Base-by-base conservation (phyloP, 768 basidiomycete genomes). In the Lactarius sanguifluus region DNA sequence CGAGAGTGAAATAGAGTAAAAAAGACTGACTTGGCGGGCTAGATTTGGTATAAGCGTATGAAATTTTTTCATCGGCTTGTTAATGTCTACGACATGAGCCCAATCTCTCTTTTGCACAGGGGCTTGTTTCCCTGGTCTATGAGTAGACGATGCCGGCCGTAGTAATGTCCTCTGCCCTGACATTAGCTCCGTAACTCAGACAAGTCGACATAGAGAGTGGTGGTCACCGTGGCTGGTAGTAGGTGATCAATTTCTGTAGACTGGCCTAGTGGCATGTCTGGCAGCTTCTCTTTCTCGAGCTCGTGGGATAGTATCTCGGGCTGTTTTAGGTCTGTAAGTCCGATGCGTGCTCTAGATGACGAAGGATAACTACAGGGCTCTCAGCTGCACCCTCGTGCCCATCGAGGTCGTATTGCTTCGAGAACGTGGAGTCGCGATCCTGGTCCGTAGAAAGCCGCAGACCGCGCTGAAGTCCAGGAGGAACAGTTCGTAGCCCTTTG, bases 1-100 rank as follows among this genome's bases (percentile, higher is more conserved):
- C 41, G 15, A 45, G n/a, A 58, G n/a, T 36, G 64, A 50, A 28
- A 41, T n/a, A 32, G 57, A 52, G 50, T 54, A 62, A 36, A 20
- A 50, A 36, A 20, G 50, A 28, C 45, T 62, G 71, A 92, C 95
- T 80, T 94, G 88, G 76, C 92, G 92, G 0, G 96, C 96, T 94
- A 96, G 95, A 64, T 95, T 91, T 0, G 96, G 96, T 9, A 99
- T 94, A 30, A 98, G 87, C 74, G 96, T 89, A 61, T 85, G 85
- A 74, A 96, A 96, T 74, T 98, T 96, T 16, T 81, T 79, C 75
- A 97, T 87, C 25, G 94, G 91, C 67, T 90, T 89, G 72, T 94
- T 94, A 66, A 98, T 87, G 72, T 98, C 92, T 34, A 98, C 92
- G 32, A 94, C 91, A 80, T 98, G 97, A 1, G 97, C 97, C 97